Base-by-base conservation (phyloP, 108 stramenopile genomes). In the Chaetoceros muelleri region DNA sequence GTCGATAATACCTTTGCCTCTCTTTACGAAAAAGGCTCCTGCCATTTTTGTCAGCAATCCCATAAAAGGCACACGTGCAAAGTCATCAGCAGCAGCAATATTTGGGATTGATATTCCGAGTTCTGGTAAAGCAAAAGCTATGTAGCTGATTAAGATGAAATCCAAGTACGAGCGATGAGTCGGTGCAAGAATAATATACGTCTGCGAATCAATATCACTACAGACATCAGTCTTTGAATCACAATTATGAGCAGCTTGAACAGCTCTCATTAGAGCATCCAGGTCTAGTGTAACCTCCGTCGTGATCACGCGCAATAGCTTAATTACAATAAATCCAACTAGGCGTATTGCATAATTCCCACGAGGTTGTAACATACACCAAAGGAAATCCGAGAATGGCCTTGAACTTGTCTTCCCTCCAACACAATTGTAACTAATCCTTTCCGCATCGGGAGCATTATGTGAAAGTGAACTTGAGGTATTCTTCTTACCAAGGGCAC, bases 131-230 rank as follows among this genome's bases (percentile, higher is more conserved):
- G 84, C 64, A 60, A 93, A 93, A 48, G 72, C 58, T 19, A 84
- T 28, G 59, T 69, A 93, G 57, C 86, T 90, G 28, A 90, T 29
- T 28, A 93, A 62, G 27, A 93, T 61, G 61, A 93, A 93, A 64
- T 93, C 92, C 48, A 85, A 78, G 46, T 87, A 81, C 2, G 84
- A 85, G 30, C 92, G 77, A 71, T 93, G 92, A 10, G 87, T 93
- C 7, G 92, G 92, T 24, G 78, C 84, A 34, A 93, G 69, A 40
- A 93, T 50, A 24, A 87, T 58, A 34, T 67, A 58, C n/a, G 57
- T 56, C 28, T 30, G 56, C 22, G 61, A 52, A 2, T 13, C 27
- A 22, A 20, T 48, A 48, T 16, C 47, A 26, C 21, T 30, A 58
- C 27, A 13, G 13, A 7, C 13, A 20, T 44, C 3, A n/a, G 31